Conservation (phyloP, 345 rosid species). For the Salix exigua region DNA sequence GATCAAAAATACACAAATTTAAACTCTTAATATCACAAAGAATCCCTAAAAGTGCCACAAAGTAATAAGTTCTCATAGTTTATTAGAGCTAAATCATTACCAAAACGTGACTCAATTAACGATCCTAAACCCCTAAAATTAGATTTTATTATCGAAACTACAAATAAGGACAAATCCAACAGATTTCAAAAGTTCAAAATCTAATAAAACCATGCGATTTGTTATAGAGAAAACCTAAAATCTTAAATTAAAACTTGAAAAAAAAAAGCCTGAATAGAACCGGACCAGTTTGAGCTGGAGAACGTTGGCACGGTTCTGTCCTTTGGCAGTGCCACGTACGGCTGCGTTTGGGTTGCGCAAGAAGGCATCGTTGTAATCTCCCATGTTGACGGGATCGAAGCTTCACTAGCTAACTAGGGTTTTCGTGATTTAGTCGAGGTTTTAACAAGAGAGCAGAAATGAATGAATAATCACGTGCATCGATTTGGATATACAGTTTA, state of each 20-base stretch:
- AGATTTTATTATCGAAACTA: not conserved
- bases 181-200: not conserved
- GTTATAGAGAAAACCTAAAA: not conserved
- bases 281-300: constrained; percentile 94
- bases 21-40: not conserved
- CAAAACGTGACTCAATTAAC: not conserved
- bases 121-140: not conserved
- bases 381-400: constrained; percentile 43
- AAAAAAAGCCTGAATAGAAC: not conserved
- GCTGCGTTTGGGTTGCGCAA: constrained; percentile 83
- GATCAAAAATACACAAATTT: not conserved
- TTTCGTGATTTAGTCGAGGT: constrained; percentile 11
- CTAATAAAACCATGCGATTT: not conserved
- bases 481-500: not conserved
- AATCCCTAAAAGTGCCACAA: not conserved
- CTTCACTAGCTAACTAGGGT: constrained; percentile 23
- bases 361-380: constrained; percentile 71
- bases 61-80: not conserved
- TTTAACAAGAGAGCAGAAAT: not conserved
- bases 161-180: not conserved
- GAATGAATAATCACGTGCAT: not conserved
- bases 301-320: constrained; percentile 85
- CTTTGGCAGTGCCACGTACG: constrained; percentile 78
- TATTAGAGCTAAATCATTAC: not conserved
- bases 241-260: not conserved